These are phyloP conservation scores for Fusarium odoratissimum DNA, from an alignment of 2,329 filamentous ascomycete species.

Conservation along the genomic window DNA sequence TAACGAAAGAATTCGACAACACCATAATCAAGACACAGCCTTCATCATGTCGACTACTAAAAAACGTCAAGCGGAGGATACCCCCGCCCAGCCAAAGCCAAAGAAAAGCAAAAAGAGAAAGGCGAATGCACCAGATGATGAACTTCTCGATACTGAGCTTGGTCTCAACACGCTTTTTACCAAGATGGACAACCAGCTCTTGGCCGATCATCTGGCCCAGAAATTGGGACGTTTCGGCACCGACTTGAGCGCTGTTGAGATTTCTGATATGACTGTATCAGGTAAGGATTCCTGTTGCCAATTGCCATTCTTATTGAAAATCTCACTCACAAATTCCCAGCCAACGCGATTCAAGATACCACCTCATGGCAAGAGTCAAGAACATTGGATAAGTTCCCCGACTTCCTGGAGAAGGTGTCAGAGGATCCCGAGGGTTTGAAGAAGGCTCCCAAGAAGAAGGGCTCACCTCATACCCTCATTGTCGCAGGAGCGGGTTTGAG, in stretches of 20 bases:
- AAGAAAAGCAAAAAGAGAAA: conserved; percentile 68
- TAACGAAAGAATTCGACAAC: background rate
- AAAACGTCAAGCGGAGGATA: conserved; percentile 68
- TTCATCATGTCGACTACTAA: conserved; percentile 57
- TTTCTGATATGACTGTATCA: conserved; percentile 83
- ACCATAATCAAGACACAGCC: conserved; percentile 10
- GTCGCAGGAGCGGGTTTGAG: conserved; percentile 86
- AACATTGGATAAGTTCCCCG: conserved; percentile 77
- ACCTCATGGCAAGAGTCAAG: conserved; percentile 77
- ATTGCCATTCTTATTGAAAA: background rate
- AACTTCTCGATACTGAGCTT: conserved; percentile 72
- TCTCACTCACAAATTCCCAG: conserved; percentile 55
- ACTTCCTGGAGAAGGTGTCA: conserved; percentile 78
- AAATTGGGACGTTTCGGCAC: conserved; percentile 81
- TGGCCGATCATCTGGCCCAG: conserved; percentile 88
- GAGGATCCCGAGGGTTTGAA: conserved; percentile 69
- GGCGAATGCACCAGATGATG: conserved; percentile 66
- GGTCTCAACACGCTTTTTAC: conserved; percentile 84
- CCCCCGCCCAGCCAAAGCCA: conserved; percentile 51
- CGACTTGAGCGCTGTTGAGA: conserved; percentile 84
- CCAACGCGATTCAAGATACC: conserved; percentile 81
- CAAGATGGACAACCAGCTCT: conserved; percentile 82
- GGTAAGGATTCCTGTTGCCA: conserved; percentile 60
- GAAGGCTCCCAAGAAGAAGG: conserved; percentile 74
- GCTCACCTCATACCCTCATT: conserved; percentile 86